Conservation (phyloP, 306 rosid genomes). For the Medicago lupulina region DNA sequence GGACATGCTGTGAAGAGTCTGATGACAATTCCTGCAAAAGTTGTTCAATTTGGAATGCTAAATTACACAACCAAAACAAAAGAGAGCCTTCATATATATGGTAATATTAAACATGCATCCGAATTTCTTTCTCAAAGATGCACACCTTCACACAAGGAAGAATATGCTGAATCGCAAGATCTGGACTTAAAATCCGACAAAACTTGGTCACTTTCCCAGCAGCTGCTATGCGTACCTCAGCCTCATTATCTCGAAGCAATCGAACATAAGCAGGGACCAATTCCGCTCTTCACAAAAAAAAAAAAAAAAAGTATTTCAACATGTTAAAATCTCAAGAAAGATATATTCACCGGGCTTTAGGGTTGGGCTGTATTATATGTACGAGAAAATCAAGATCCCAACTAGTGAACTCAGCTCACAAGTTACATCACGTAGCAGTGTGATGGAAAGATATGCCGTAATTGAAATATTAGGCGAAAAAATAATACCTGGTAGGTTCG, state of each 20-base stretch:
- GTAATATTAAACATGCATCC: conserved; percentile 25
- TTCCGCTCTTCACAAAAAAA: conserved; percentile 63
- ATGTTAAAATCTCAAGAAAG: conserved; percentile 29
- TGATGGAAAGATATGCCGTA: conserved; percentile 35
- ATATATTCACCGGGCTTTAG: conserved; percentile 14
- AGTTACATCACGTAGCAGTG: conserved; percentile 6
- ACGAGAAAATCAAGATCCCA: conserved; percentile 28
- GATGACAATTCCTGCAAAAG: conserved; percentile 86
- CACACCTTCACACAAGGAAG: conserved; percentile 97
- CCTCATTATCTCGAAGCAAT: conserved; percentile 94
- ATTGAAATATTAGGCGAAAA: conserved; percentile 6
- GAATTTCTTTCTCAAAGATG: conserved; percentile 35
- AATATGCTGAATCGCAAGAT: conserved; percentile 87
- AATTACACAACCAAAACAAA: conserved; percentile 34
- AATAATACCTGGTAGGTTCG: conserved; percentile 86
- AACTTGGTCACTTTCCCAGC: conserved; percentile 98
- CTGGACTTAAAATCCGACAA: conserved; percentile 89
- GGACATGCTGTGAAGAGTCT: conserved; percentile 99
- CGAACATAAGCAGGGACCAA: conserved; percentile 98
- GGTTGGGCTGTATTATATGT: conserved; percentile 3
- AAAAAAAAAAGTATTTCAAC: conserved; percentile 28
- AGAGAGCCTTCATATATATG: conserved; percentile 12
- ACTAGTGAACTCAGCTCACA: conserved; percentile 31
- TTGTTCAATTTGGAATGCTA: conserved; percentile 32
- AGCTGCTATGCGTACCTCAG: conserved; percentile 99